These are phyloP conservation scores for Crithidia expoeki DNA, from an alignment of 208 protist species.

Conservation along the genomic window DNA sequence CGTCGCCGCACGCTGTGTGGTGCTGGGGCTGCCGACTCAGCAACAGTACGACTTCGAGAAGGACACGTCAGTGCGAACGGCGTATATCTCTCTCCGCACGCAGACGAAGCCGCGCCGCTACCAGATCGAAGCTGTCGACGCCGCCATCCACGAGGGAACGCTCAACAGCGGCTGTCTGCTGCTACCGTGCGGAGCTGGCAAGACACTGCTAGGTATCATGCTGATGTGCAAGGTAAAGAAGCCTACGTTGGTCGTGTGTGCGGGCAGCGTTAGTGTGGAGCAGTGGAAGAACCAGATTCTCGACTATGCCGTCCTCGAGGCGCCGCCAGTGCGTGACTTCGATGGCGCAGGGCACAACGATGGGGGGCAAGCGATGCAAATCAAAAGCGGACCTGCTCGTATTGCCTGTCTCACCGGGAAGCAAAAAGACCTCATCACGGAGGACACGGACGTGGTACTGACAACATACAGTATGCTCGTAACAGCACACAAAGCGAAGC, in stretches of 20 bases:
- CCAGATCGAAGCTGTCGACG: constrained; percentile 84
- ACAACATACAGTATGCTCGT: constrained; percentile 99
- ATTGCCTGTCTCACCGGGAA: constrained; percentile 94
- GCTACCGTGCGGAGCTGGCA: constrained; percentile 99
- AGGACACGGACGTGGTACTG: constrained; percentile 94
- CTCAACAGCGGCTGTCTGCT: constrained; percentile 97
- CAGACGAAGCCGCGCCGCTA: constrained; percentile 84
- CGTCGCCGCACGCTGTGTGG: constrained; percentile 72
- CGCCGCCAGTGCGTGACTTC: constrained; percentile 20
- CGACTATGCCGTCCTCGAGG: constrained; percentile 81
- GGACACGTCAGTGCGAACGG: constrained; percentile 62
- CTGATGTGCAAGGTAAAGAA: constrained; percentile 96
- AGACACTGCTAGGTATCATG: constrained; percentile 99
- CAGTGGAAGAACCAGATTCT: constrained; percentile 97
- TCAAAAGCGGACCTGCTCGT: constrained; percentile 53
- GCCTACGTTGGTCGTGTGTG: constrained; percentile 95
- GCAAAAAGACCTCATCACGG: constrained; percentile 89
- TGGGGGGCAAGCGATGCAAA: constrained; percentile 3
- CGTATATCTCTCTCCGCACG: constrained; percentile 64
- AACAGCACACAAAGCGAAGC: constrained; percentile 60
- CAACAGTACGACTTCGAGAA: constrained; percentile 88
- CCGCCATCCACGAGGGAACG: constrained; percentile 53
- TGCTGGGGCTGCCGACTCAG: constrained; percentile 78
- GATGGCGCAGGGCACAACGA: neutral
- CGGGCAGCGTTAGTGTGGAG: constrained; percentile 94